Conservation (phyloP, 768 basidiomycete genomes). For the Lentinula boryana region DNA sequence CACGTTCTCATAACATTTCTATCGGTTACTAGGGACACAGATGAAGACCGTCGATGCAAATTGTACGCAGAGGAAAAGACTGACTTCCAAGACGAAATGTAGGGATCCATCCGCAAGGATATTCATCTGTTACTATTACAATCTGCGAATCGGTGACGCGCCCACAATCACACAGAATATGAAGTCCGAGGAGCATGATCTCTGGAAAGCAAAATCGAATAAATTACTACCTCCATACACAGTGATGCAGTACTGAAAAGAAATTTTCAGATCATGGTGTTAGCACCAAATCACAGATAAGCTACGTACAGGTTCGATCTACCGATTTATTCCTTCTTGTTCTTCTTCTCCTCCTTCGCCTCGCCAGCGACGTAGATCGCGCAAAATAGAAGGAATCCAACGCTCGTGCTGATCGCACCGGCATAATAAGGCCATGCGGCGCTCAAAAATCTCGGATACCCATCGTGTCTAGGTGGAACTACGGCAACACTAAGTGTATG, state of each 20-base stretch:
- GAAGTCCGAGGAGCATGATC: no score
- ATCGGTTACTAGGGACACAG: no score
- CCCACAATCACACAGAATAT: no score
- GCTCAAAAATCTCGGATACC: slow-evolving; percentile 90
- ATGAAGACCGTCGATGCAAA: no score
- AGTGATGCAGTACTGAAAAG: not conserved
- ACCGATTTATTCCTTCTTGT: not conserved
- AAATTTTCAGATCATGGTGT: not conserved
- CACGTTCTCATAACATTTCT: no score
- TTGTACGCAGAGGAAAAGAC: no score
- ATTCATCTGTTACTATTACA: no score
- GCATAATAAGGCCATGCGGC: slow-evolving; percentile 96
- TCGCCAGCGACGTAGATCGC: slow-evolving; percentile 86
- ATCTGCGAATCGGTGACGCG: no score
- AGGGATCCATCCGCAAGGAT: no score
- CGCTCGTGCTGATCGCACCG: slow-evolving; percentile 84
- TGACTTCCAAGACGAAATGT: no score
- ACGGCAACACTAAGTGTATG: slow-evolving; percentile 76
- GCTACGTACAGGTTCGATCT: no score
- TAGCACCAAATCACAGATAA: not conserved
- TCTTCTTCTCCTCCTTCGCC: slow-evolving; percentile 44
- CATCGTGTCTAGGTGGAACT: slow-evolving; percentile 91
- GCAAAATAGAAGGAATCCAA: slow-evolving; percentile 82
- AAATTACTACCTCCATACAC: not conserved
- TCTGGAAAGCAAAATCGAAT: not conserved